Conservation (phyloP, 2,329 filamentous ascomycete species). For the Monilinia polystroma region DNA sequence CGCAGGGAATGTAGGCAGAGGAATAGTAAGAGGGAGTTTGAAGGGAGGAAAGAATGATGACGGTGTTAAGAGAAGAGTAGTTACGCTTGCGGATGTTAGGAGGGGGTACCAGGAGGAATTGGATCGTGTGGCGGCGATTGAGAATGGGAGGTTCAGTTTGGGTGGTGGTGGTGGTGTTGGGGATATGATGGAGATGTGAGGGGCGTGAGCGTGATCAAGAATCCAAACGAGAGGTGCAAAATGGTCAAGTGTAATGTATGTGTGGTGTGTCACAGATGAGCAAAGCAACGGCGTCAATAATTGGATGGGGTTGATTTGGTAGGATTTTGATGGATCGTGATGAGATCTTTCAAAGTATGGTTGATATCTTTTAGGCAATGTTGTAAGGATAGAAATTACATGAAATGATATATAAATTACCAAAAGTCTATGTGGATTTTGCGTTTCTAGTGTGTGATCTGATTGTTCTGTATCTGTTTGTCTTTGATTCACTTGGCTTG, state of each 20-base stretch:
- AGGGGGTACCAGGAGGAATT: constrained; percentile 88
- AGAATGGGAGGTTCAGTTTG: constrained; percentile 87
- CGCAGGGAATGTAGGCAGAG: constrained; percentile 30
- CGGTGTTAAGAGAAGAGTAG: constrained; percentile 61
- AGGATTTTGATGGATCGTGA: constrained; percentile 14
- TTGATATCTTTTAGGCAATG: constrained; percentile 9
- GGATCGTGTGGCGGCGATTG: constrained; percentile 82
- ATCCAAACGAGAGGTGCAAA: background rate
- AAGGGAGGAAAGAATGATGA: background rate
- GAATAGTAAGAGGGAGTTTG: background rate
- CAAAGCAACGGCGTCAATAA: constrained; percentile 7
- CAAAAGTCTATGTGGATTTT: background rate
- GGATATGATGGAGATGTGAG: constrained; percentile 45
- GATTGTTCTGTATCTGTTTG: too few relatives aligned
- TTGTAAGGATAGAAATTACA: constrained; percentile 9
- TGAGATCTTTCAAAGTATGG: constrained; percentile 6
- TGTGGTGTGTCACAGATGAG: background rate
- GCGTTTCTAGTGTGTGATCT: too few relatives aligned
- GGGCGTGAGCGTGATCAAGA: background rate
- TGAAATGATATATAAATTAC: constrained; percentile 1
- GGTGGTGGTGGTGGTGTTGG: constrained; percentile 45
- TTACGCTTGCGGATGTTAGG: constrained; percentile 82
- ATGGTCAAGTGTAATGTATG: constrained; percentile 3
- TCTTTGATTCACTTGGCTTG: too few relatives aligned
- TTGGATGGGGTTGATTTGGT: constrained; percentile 12